Evolutionary conservation across 768 basidiomycete species (phyloP).

Genomic region (Phallus indusiatus): DNA sequence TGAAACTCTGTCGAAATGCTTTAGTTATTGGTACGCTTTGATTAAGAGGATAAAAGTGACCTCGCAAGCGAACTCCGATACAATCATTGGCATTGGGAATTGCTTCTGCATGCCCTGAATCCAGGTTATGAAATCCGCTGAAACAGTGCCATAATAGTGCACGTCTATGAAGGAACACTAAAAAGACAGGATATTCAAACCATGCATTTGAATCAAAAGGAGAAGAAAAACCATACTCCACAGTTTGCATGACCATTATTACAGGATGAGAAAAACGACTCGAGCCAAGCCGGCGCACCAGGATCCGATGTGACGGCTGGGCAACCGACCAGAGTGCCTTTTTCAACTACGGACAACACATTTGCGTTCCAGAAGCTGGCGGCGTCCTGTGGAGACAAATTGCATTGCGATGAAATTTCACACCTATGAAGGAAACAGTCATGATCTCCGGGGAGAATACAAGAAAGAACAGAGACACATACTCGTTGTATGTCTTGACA

Average conservation of each 20-base stretch:
- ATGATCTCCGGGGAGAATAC: slow-evolving; percentile 28
- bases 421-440: slow-evolving; percentile 40
- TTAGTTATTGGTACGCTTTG: background rate
- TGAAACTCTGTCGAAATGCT: slow-evolving; percentile 39
- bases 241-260: slow-evolving; percentile 27
- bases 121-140: slow-evolving; percentile 43
- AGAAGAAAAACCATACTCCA: slow-evolving; percentile 31
- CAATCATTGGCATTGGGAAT: slow-evolving; percentile 38
- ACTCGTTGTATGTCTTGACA: slow-evolving; percentile 72
- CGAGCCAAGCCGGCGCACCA: slow-evolving; percentile 55
- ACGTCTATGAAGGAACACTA: slow-evolving; percentile 36
- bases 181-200: slow-evolving; percentile 30
- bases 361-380: slow-evolving; percentile 50
- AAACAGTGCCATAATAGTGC: slow-evolving; percentile 59
- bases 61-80: slow-evolving; percentile 68
- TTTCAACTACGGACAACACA: slow-evolving; percentile 43
- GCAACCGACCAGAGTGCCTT: slow-evolving; percentile 50
- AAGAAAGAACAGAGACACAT: slow-evolving; percentile 14
- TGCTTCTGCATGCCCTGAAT: slow-evolving; percentile 35
- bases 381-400: slow-evolving; percentile 43
- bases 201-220: background rate
- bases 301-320: slow-evolving; percentile 62
- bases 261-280: slow-evolving; percentile 46
- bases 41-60: slow-evolving; percentile 23
- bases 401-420: slow-evolving; percentile 51